A percentile compares a stretch with the other conserved stretches of the same genome.
Conservation (phyloP, 129 eudicot genomes). For the Chrysanthemum makinoi region DNA sequence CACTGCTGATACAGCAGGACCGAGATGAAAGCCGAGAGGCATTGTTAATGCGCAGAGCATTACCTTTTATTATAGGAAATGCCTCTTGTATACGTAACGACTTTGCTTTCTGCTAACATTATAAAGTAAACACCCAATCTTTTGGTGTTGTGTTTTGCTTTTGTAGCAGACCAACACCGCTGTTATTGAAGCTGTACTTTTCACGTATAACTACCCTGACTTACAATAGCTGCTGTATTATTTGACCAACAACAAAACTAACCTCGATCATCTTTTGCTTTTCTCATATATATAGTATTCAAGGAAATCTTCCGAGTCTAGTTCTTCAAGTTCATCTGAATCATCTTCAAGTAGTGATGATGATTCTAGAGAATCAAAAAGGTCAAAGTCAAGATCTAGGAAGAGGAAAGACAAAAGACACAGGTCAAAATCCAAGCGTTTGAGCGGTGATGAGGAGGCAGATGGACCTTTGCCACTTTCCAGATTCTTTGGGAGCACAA, state of each 20-base stretch:
- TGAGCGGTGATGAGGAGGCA: slow-evolving; percentile 50
- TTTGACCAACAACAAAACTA: slow-evolving; percentile 20
- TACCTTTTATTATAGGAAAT: too few relatives aligned
- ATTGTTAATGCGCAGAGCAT: too few relatives aligned
- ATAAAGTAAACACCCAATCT: too few relatives aligned
- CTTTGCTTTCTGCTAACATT: too few relatives aligned
- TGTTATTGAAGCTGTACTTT: too few relatives aligned
- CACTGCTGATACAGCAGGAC: too few relatives aligned
- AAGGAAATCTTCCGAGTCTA: slow-evolving; percentile 66
- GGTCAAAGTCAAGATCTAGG: slow-evolving; percentile 71
- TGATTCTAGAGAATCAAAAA: slow-evolving; percentile 60
- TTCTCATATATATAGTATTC: slow-evolving; percentile 42
- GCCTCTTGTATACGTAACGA: too few relatives aligned
- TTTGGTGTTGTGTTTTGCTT: too few relatives aligned
- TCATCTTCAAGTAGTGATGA: slow-evolving; percentile 85
- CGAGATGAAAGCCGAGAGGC: too few relatives aligned
- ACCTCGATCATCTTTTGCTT: slow-evolving; percentile 3
- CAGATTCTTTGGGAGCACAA: slow-evolving; percentile 85
- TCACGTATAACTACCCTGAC: neutral
- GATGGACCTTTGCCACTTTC: slow-evolving; percentile 97
- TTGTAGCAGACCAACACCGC: too few relatives aligned
- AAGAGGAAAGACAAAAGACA: slow-evolving; percentile 69
- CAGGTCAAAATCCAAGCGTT: slow-evolving; percentile 70
- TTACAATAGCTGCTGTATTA: neutral
- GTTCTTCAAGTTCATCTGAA: slow-evolving; percentile 77